Evolutionary conservation across 495 filamentous ascomycete species (phyloP), one percentile per base, ranked within the genome.

Genomic region (Xylaria telfairii): DNA sequence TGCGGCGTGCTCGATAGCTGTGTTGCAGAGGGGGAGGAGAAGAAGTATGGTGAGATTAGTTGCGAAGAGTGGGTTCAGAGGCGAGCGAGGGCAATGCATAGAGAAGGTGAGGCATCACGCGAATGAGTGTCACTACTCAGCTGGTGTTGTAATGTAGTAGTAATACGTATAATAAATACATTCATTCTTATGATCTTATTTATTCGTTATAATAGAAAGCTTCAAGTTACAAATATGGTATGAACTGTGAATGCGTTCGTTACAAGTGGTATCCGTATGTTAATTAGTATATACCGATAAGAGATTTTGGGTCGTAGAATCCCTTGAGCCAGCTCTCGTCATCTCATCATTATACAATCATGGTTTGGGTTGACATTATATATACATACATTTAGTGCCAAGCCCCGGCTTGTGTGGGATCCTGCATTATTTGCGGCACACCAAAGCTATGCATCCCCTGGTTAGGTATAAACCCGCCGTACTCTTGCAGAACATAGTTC

Each of bases 21-120:
- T 67, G 77, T 85, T 47, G 84, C 83, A 41, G 81, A 83, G 57
- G 80, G 79, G 2, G 86, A 86, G 72, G 84, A 83, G 28, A 79
- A 82, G 62, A 83, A 86, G 68, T 89, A 89, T 73, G 83, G 85
- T 59, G 86, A 87, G 65, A 84, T 90, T n/a, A 82, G 81, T 15
- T 89, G 86, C 75, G 82, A 83, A 34, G 83, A 89, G 44, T 81
- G 79, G 79, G 72, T 75, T 59, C 47, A 63, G 71, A 74, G 73
- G 57, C 71, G 79, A 66, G 47, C 74, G 30, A 72, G 51, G 65
- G 72, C 71, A 37, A 81, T 81, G 79, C 72, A 78, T 66, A 41
- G 39, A 62, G 32, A 37, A 37, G 49, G 37, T 10, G 26, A 56
- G 10, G 44, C n/a, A 15, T 37, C 4, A 13, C 28, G n/a, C 15